These are phyloP conservation scores for Blastobotrys americana DNA, from an alignment of 805 yeast genomes.

Conservation along the genomic window DNA sequence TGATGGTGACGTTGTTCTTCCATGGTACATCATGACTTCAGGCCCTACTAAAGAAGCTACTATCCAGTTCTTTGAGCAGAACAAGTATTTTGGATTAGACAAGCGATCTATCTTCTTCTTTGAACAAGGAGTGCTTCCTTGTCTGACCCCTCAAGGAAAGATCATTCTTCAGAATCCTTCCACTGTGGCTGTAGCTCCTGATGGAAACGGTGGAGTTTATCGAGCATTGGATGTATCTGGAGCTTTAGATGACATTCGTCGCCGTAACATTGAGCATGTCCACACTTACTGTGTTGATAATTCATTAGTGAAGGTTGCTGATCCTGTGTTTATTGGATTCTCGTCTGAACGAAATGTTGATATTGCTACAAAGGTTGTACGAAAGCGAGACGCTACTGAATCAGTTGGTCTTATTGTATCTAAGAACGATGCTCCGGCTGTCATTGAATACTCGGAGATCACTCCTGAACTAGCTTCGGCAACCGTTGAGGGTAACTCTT, in stretches of 20 bases:
- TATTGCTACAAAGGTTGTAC: conserved; percentile 88
- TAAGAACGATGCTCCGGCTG: conserved; percentile 61
- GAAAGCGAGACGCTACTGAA: conserved; percentile 82
- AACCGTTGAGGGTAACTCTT: conserved; percentile 41
- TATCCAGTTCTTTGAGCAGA: conserved; percentile 54
- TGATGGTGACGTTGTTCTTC: conserved; percentile 36
- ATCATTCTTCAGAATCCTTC: conserved; percentile 54
- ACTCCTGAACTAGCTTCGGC: conserved; percentile 63
- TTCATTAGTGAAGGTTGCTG: conserved; percentile 84
- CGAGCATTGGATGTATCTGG: conserved; percentile 64
- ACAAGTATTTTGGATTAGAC: conserved; percentile 66
- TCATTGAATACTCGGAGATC: conserved; percentile 92
- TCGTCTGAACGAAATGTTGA: conserved; percentile 60
- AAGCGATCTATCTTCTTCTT: conserved; percentile 62
- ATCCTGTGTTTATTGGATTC: conserved; percentile 84
- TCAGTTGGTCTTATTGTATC: conserved; percentile 85
- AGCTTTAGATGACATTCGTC: conserved; percentile 58
- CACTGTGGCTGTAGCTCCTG: conserved; percentile 78
- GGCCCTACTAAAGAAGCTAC: conserved; percentile 76
- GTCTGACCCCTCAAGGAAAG: conserved; percentile 67
- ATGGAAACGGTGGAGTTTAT: conserved; percentile 97
- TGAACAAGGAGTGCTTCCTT: conserved; percentile 94
- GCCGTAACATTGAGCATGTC: conserved; percentile 72
- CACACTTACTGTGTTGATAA: conserved; percentile 98
- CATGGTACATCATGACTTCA: conserved; percentile 95